Percentiles rank a stretch among this genome's conserved stretches.
These are phyloP conservation scores for Fusarium musae DNA, from an alignment of 2,329 filamentous ascomycete genomes.

Conservation along the genomic window DNA sequence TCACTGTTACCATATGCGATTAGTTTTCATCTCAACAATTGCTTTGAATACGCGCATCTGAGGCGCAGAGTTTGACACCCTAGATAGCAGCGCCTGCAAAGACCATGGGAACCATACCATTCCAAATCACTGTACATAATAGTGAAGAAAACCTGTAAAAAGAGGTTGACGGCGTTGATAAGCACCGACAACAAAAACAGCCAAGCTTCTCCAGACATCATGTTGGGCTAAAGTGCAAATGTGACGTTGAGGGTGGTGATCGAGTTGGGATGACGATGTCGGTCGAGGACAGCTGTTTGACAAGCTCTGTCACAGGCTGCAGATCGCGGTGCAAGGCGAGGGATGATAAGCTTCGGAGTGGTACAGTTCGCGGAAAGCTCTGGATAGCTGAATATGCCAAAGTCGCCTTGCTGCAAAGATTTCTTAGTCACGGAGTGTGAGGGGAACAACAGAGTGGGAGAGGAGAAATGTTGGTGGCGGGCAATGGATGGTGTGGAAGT, in stretches of 20 bases:
- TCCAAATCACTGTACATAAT: constrained; percentile 99
- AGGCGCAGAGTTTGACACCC: constrained; percentile 29
- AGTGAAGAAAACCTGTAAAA: constrained; percentile 99
- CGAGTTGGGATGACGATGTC: constrained; percentile 24
- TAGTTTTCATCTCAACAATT: constrained; percentile 21
- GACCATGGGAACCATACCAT: constrained; percentile 73
- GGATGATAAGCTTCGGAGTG: constrained; percentile 26
- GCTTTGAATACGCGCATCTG: constrained; percentile 22
- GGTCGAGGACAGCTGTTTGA: constrained; percentile 44
- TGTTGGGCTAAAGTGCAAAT: constrained; percentile 41
- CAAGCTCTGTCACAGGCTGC: constrained; percentile 45
- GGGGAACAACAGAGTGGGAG: constrained; percentile 29
- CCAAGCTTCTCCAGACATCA: constrained; percentile 98
- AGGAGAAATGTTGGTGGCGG: constrained; percentile 43
- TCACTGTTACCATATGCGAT: constrained; percentile 69
- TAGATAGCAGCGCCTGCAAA: constrained; percentile 7
- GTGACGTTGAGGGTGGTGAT: constrained; percentile 17
- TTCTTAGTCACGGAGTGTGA: constrained; percentile 10
- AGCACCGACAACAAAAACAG: constrained; percentile 97
- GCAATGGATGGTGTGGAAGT: constrained; percentile 41
- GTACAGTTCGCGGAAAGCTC: constrained; percentile 5
- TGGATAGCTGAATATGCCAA: constrained; percentile 4
- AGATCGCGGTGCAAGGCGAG: constrained; percentile 25
- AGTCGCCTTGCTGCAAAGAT: constrained; percentile 26
- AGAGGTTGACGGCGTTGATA: constrained; percentile 99